Percentiles rank a stretch among this genome's conserved stretches.
Conservation (phyloP, 2,329 filamentous ascomycete genomes). For the Beauveria sp. region DNA sequence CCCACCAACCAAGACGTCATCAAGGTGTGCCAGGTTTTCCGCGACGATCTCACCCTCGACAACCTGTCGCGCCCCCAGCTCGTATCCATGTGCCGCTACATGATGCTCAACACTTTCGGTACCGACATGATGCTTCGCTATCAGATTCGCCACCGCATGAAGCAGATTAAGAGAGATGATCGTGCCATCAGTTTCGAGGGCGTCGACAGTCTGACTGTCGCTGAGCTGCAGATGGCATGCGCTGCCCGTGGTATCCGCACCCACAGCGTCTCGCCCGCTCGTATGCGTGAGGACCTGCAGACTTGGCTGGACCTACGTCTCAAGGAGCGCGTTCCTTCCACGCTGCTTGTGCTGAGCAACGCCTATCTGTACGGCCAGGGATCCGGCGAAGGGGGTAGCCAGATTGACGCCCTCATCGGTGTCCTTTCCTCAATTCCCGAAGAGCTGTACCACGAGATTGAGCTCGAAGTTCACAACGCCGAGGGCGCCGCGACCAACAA, state of each 20-base stretch:
- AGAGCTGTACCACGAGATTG: conserved; percentile 98
- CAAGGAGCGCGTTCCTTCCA: conserved; percentile 92
- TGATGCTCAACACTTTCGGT: conserved; percentile 95
- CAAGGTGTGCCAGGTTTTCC: conserved; percentile 98
- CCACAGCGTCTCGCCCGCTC: conserved; percentile 80
- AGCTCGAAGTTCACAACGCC: conserved; percentile 93
- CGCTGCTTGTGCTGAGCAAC: conserved; percentile 89
- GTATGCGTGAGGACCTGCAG: conserved; percentile 81
- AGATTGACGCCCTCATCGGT: conserved; percentile 87
- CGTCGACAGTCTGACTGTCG: conserved; percentile 85
- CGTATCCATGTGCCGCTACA: conserved; percentile 96
- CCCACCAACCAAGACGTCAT: conserved; percentile 89
- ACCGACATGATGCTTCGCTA: conserved; percentile 98
- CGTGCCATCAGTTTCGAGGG: conserved; percentile 90
- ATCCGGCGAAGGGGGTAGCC: conserved; percentile 78
- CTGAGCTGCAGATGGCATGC: conserved; percentile 86
- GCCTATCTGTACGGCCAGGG: conserved; percentile 94
- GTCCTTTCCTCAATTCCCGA: conserved; percentile 93
- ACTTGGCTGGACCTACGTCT: conserved; percentile 93
- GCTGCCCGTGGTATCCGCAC: conserved; percentile 88
- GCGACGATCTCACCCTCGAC: conserved; percentile 93
- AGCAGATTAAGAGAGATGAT: conserved; percentile 98
- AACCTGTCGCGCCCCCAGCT: conserved; percentile 93
- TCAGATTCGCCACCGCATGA: conserved; percentile 94
- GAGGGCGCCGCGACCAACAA: conserved; percentile 98